A percentile compares a stretch with the other conserved stretches of the same genome.
Conservation (phyloP, 2,329 filamentous ascomycete species). For the Sclerotinia glacialis region DNA sequence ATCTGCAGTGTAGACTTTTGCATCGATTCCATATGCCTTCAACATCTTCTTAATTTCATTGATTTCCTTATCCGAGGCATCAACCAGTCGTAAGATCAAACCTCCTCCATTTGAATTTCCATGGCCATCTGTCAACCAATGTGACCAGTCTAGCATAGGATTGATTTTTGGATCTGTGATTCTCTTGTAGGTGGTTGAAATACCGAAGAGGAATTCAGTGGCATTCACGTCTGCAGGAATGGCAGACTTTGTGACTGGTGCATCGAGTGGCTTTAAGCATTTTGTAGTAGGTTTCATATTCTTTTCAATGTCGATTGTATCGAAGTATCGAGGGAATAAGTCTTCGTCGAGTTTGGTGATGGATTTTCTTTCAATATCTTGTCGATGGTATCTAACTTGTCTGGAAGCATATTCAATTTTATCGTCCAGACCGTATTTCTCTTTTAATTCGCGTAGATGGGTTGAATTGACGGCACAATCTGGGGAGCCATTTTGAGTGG, state of each 20-base stretch:
- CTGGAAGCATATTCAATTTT: constrained; percentile 56
- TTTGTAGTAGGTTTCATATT: constrained; percentile 43
- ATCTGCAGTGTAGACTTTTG: constrained; percentile 55
- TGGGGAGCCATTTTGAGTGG: constrained; percentile 9
- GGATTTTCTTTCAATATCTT: constrained; percentile 49
- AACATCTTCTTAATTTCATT: constrained; percentile 49
- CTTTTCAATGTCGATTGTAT: constrained; percentile 48
- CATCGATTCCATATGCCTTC: constrained; percentile 51
- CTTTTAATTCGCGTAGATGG: constrained; percentile 47
- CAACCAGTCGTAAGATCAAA: constrained; percentile 53
- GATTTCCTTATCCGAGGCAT: constrained; percentile 52
- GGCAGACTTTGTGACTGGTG: constrained; percentile 51
- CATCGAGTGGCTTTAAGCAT: constrained; percentile 50
- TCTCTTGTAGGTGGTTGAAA: constrained; percentile 56
- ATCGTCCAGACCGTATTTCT: constrained; percentile 49
- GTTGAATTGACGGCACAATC: constrained; percentile 50
- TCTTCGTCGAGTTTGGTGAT: constrained; percentile 51
- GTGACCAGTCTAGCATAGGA: constrained; percentile 57
- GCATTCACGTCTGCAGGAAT: constrained; percentile 52
- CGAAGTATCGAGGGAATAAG: constrained; percentile 48
- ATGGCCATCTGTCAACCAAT: constrained; percentile 57
- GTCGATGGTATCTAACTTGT: constrained; percentile 52
- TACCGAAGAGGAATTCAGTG: constrained; percentile 57
- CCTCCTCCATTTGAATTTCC: constrained; percentile 57
- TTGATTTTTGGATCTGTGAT: constrained; percentile 52